Conservation (phyloP, 768 basidiomycete genomes). For the Phylloporus scabripes region DNA sequence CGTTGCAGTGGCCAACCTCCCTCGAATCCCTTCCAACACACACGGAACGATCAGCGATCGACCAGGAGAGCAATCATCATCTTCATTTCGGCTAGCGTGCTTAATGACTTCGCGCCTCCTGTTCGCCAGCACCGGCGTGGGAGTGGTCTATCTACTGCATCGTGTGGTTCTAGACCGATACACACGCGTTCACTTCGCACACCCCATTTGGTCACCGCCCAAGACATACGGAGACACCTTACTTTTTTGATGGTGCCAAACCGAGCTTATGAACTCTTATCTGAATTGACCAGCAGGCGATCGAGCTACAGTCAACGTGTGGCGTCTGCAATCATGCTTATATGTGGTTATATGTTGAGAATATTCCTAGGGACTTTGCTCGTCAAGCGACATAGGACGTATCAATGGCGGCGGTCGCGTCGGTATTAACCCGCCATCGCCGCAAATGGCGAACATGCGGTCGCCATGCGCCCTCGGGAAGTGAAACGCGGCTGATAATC, state of each 20-base stretch:
- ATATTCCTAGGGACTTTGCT: background rate
- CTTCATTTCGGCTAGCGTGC: constrained; percentile 25
- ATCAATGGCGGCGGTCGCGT: constrained; percentile 10
- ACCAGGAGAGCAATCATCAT: constrained; percentile 15
- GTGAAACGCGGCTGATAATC: constrained; percentile 20
- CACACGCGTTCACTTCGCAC: constrained; percentile 17
- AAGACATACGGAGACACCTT: background rate
- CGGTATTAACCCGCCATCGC: constrained; percentile 18
- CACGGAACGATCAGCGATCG: constrained; percentile 26
- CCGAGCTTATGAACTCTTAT: background rate
- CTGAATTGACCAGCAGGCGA: background rate
- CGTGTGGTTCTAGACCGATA: constrained; percentile 15
- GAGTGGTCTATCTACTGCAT: background rate
- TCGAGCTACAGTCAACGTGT: background rate
- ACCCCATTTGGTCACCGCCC: background rate
- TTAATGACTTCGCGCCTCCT: constrained; percentile 15
- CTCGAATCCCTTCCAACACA: background rate
- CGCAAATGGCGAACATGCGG: constrained; percentile 33
- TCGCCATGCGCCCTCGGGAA: constrained; percentile 29
- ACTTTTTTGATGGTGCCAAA: background rate
- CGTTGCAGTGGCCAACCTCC: background rate
- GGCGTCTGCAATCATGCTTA: no score
- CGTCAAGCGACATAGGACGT: constrained; percentile 14
- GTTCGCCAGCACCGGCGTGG: constrained; percentile 1
- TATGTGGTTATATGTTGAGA: constrained; percentile 5